Evolutionary conservation across 164 flowering plant species (phyloP), one percentile per base, ranked within the genome.

Genomic region (Tinospora cordifolia): DNA sequence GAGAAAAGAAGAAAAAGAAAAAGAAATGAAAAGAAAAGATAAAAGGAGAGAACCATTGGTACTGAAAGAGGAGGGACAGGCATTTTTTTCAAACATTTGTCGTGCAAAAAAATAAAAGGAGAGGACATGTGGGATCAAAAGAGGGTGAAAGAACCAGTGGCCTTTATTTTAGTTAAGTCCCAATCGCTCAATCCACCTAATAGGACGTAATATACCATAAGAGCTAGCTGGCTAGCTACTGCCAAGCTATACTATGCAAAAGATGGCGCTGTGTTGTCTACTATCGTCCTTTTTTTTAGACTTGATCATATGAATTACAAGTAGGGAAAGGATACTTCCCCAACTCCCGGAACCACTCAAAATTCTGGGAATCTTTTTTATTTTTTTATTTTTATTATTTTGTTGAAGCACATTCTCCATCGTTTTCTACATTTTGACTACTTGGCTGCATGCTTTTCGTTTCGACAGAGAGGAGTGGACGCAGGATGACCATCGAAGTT

Each of bases 381-480:
- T 30, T 30, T 30, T 1, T 30, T 30, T 30, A 30, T 30, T 30
- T 30, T 30, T n/a, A n/a, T 1, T 30, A 44, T 44, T 13, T 44
- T 44, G 13, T 9, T 5, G 47, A 5, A 44, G 12, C 47, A 7
- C 47, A 44, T 30, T n/a, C n/a, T 41, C 46, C 0, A 41, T 41
- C 46, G 46, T 41, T 41, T 41, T 41, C 46, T 10, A 51, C 22
- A 51, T 51, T 51, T 51, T 51, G 59, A 51, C n/a, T n/a, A n/a
- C 59, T 51, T 54, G 60, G 24, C 24, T 19, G 24, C n/a, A n/a
- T n/a, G n/a, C 58, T 3, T 51, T 54, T 54, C 5, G 22, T 24
- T n/a, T 54, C 60, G 60, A 54, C 60, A 54, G 60, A 54, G 60
- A n/a, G 60, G 21, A 54, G 60, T 54, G 60, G 60, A 54, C 21